Conservation (phyloP, 2,329 filamentous ascomycete genomes). For the Dactylellina parvicollis region DNA sequence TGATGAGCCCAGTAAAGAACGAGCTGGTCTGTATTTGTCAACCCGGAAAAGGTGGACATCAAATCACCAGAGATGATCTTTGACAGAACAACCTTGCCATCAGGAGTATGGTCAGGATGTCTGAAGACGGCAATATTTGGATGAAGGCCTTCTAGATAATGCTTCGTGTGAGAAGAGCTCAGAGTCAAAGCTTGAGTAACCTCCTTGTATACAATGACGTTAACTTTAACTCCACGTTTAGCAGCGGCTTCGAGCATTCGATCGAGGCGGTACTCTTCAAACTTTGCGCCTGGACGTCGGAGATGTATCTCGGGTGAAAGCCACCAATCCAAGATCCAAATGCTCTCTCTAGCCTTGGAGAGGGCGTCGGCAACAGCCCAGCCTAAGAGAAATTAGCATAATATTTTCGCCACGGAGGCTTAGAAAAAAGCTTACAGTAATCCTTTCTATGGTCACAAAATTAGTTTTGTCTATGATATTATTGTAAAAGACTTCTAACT, state of each 20-base stretch:
- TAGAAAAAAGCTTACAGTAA: conserved; percentile 37
- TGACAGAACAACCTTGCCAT: conserved; percentile 43
- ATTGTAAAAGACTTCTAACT: conserved; percentile 67
- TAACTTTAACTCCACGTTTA: conserved; percentile 82
- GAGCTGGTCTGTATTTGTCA: conserved; percentile 79
- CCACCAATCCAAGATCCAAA: conserved; percentile 93
- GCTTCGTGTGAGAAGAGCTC: conserved; percentile 74
- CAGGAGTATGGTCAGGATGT: conserved; percentile 78
- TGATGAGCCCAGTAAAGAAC: conserved; percentile 94
- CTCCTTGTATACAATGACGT: conserved; percentile 93
- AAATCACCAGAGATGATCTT: conserved; percentile 32
- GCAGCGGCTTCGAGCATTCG: conserved; percentile 83
- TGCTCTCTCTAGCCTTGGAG: conserved; percentile 77
- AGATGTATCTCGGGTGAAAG: conserved; percentile 88
- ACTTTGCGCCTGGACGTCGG: conserved; percentile 77
- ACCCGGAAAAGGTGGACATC: conserved; percentile 22
- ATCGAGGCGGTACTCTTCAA: conserved; percentile 85
- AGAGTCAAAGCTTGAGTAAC: conserved; percentile 72
- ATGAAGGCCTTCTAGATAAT: conserved; percentile 78
- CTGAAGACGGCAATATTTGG: conserved; percentile 88
- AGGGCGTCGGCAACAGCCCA: conserved; percentile 83
- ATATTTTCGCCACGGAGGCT: no score
- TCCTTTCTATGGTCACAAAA: conserved; percentile 33
- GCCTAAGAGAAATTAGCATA: conserved; percentile 61
- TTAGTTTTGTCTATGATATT: conserved; percentile 6